Conservation (phyloP, 2,329 filamentous ascomycete genomes). For the Uncinocarpus reesii region DNA sequence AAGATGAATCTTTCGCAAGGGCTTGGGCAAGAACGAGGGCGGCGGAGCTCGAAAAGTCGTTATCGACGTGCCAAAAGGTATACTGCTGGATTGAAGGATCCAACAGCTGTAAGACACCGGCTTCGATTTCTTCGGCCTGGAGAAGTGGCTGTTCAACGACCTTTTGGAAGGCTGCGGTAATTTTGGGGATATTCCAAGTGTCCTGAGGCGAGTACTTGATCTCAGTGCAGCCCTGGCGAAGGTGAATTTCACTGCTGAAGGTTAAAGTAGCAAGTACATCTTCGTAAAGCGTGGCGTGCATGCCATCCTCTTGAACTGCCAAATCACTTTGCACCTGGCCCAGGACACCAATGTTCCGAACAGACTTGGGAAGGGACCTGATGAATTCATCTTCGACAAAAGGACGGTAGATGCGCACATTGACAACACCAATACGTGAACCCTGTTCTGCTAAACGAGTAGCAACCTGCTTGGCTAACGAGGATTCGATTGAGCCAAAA, state of each 20-base stretch:
- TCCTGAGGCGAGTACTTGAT: constrained; percentile 78
- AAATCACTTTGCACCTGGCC: constrained; percentile 72
- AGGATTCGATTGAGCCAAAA: constrained; percentile 85
- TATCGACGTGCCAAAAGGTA: constrained; percentile 85
- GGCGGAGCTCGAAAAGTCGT: constrained; percentile 55
- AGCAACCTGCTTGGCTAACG: constrained; percentile 72
- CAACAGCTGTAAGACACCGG: constrained; percentile 43
- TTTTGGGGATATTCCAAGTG: constrained; percentile 47
- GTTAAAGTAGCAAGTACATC: constrained; percentile 79
- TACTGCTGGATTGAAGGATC: constrained; percentile 61
- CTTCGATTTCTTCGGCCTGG: constrained; percentile 21
- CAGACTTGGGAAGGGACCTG: constrained; percentile 63
- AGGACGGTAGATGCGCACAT: constrained; percentile 85
- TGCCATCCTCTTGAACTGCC: constrained; percentile 61
- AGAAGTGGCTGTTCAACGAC: constrained; percentile 34
- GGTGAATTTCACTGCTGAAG: constrained; percentile 59
- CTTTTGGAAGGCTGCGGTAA: constrained; percentile 38
- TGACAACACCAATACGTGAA: constrained; percentile 73
- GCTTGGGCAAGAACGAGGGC: constrained; percentile 53
- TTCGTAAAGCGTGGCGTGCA: constrained; percentile 80
- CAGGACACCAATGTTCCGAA: constrained; percentile 68
- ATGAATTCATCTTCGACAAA: constrained; percentile 94
- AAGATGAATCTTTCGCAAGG: constrained; percentile 49
- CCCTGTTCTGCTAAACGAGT: constrained; percentile 60
- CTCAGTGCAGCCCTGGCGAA: constrained; percentile 59